Base-by-base conservation (phyloP, 1,139 yeast species). In the Blastobotrys indianensis region DNA sequence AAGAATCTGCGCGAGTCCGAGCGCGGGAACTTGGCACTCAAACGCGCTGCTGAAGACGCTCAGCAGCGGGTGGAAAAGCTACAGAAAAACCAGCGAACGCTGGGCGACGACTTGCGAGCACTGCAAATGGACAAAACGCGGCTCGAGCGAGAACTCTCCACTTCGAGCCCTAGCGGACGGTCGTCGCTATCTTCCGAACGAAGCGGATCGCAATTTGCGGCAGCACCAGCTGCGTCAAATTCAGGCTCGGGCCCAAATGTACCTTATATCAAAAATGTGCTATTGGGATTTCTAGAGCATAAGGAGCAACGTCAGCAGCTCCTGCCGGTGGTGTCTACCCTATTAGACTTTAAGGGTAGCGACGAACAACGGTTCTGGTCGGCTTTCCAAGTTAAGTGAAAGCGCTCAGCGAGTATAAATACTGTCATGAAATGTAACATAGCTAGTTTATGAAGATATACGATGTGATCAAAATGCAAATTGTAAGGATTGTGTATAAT, bases 231-330 rank as follows among this genome's bases (percentile, higher is more conserved):
- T 20, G 32, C 28, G 16, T 6, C 41, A 11, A 39, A 13, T 7
- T 9, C 12, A 12, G 33, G n/a, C 25, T 32, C 20, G 15, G 32
- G 38, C 32, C 72, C 72, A 17, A 79, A 82, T 57, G 70, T 82
- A 28, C 86, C 92, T 15, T 92, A 92, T 62, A 74, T 88, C 45
- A 85, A 85, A 62, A 92, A 92, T 61, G 97, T 92, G 2, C 66
- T 92, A 15, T 68, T 92, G 7, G 97, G 97, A 1, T 92, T 84
- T 62, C 67, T 92, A 51, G 97, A 90, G 60, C 95, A 86, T 60
- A 85, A 76, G 58, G 97, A 90, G n/a, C 97, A 90, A 64, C 73
- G 97, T 45, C 80, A 75, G 32, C 86, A 82, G 62, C 72, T 92
- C 43, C 68, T 92, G 35, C 97, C 97, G 0, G 97, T 92, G 4